Conservation (phyloP, 495 filamentous ascomycete genomes). For the Hyaloscypha variabilis region DNA sequence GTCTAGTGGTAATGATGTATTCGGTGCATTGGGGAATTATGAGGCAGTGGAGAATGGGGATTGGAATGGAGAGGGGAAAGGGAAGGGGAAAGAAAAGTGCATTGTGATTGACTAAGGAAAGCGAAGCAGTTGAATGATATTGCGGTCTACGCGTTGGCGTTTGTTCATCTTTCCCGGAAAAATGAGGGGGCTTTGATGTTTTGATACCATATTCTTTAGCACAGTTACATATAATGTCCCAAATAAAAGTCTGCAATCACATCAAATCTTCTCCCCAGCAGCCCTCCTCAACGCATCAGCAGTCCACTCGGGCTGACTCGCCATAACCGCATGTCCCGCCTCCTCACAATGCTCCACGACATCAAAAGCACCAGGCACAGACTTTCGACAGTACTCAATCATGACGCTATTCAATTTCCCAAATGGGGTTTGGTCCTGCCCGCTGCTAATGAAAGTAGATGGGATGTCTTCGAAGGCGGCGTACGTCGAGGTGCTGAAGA, state of each 20-base stretch:
- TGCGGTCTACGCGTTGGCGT: no score
- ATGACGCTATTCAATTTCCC: background rate
- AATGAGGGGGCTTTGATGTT: no score
- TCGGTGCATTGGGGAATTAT: no score
- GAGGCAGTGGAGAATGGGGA: no score
- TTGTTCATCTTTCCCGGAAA: no score
- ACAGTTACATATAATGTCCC: no score
- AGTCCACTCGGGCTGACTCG: constrained; percentile 3
- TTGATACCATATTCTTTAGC: no score
- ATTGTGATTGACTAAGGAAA: background rate
- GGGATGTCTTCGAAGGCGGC: constrained; percentile 11
- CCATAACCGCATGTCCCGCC: constrained; percentile 7
- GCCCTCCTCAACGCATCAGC: constrained; percentile 10
- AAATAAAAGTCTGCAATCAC: background rate
- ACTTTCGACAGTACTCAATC: constrained; percentile 4
- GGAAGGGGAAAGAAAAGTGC: background rate
- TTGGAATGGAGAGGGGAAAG: background rate
- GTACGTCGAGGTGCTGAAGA: constrained; percentile 13
- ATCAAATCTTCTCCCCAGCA: constrained; percentile 12
- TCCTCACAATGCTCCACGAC: constrained; percentile 14
- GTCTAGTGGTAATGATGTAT: no score
- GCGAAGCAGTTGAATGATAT: no score
- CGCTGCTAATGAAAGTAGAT: constrained; percentile 13
- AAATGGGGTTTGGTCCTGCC: constrained; percentile 1
- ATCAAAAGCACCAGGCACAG: constrained; percentile 13